Conservation (phyloP, 2,329 filamentous ascomycete species). For the Fusarium citri region DNA sequence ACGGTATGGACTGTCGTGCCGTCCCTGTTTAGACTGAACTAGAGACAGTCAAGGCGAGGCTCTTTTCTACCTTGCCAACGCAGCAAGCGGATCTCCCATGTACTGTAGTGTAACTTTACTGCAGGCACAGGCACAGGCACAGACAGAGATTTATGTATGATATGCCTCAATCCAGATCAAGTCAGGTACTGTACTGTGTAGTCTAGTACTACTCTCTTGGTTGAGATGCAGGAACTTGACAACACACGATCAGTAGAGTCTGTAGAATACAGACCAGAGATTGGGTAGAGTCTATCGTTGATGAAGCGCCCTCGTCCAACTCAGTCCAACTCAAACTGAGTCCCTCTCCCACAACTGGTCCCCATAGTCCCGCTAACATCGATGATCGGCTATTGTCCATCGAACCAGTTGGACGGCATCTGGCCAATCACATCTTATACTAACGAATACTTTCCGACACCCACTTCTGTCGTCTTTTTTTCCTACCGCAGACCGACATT, state of each 20-base stretch:
- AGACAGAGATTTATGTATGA: conserved; percentile 2
- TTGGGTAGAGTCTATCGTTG: conserved; percentile 31
- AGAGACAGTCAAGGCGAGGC: conserved; percentile 9
- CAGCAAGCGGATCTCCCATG: conserved; percentile 40
- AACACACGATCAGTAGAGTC: conserved; percentile 34
- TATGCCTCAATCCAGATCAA: conserved; percentile 3
- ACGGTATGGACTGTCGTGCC: conserved; percentile 30
- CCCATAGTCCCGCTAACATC: conserved; percentile 43
- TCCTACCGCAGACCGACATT: conserved; percentile 42
- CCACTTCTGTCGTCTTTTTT: conserved; percentile 33
- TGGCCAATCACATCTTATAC: conserved; percentile 39
- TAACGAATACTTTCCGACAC: conserved; percentile 31
- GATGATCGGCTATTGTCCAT: conserved; percentile 40
- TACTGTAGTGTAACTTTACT: conserved; percentile 20
- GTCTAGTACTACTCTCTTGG: conserved; percentile 3
- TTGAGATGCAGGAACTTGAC: conserved; percentile 43
- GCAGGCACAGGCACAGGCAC: conserved; percentile 16
- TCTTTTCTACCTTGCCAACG: conserved; percentile 39
- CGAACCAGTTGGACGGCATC: conserved; percentile 30
- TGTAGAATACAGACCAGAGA: conserved; percentile 14
- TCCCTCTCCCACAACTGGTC: conserved; percentile 36
- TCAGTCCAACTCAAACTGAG: conserved; percentile 28
- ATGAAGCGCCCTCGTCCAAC: conserved; percentile 38
- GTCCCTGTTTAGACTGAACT: conserved; percentile 32
- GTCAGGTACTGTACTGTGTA: conserved; percentile 6